These are phyloP conservation scores for Hymenoscyphus linearis DNA, from an alignment of 2,329 filamentous ascomycete species.

Conservation along the genomic window DNA sequence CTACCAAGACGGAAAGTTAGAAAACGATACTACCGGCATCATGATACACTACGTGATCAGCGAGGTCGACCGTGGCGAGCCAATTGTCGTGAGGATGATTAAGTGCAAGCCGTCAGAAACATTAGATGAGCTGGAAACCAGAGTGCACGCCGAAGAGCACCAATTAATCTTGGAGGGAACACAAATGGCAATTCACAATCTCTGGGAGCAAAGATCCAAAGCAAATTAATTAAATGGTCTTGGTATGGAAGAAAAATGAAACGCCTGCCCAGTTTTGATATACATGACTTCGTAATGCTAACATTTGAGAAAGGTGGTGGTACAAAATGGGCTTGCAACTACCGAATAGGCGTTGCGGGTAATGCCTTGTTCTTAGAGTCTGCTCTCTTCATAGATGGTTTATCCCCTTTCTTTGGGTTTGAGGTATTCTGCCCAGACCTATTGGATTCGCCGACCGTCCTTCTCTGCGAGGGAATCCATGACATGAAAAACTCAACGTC, in stretches of 20 bases:
- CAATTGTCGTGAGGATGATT: conserved; percentile 67
- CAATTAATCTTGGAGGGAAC: conserved; percentile 73
- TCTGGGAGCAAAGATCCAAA: conserved; percentile 30
- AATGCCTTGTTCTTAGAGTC: conserved; percentile 1
- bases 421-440: neutral
- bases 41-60: conserved; percentile 84
- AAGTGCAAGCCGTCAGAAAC: conserved; percentile 59
- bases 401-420: neutral
- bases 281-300: conserved; percentile 9
- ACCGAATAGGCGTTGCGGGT: conserved; percentile 6
- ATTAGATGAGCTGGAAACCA: conserved; percentile 60
- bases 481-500: conserved; percentile 65
- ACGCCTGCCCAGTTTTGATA: neutral
- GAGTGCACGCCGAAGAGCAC: conserved; percentile 75
- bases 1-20: conserved; percentile 58
- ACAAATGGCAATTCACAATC: conserved; percentile 40
- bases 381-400: neutral
- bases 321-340: neutral
- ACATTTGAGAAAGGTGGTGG: conserved; percentile 1
- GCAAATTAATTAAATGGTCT: neutral
- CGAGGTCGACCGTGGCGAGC: conserved; percentile 74
- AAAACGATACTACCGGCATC: conserved; percentile 66
- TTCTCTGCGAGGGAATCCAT: conserved; percentile 45
- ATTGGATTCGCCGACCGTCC: neutral
- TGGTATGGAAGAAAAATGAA: neutral